Conservation (phyloP, 768 basidiomycete species). For the Rhizopogon roseolus region DNA sequence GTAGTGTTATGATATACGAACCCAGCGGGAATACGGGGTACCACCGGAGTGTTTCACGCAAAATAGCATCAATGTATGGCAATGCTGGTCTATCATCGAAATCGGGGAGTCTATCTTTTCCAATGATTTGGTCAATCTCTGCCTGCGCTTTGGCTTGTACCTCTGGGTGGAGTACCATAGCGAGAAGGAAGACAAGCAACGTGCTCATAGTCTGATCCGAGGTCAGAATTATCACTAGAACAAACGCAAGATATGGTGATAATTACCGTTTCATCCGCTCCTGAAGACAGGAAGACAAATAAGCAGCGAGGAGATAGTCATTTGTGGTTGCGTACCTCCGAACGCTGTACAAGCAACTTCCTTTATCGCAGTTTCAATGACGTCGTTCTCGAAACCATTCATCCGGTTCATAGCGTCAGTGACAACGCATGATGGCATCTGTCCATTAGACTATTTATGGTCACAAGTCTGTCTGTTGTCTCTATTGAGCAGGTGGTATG, state of each 20-base stretch:
- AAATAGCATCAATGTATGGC: slow-evolving; percentile 4
- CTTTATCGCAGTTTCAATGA: neutral
- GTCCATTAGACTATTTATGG: too few species aligned
- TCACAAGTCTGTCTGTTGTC: too few species aligned
- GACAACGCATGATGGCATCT: too few species aligned
- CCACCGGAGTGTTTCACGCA: neutral
- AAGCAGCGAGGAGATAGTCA: neutral
- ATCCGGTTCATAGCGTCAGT: too few species aligned
- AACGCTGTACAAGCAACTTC: slow-evolving; percentile 10
- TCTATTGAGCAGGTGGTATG: neutral
- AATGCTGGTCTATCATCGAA: slow-evolving; percentile 1
- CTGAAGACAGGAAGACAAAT: slow-evolving; percentile 1
- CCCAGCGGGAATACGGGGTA: neutral
- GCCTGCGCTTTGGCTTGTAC: neutral
- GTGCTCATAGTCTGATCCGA: slow-evolving; percentile 6
- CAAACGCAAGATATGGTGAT: neutral
- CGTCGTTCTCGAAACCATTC: too few species aligned
- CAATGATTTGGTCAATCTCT: slow-evolving; percentile 4
- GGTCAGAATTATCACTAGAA: neutral
- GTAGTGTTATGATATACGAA: neutral
- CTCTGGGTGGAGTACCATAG: slow-evolving; percentile 1
- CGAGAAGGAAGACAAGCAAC: slow-evolving; percentile 2
- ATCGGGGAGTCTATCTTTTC: slow-evolving; percentile 1
- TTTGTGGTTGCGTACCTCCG: slow-evolving; percentile 5
- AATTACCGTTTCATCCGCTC: slow-evolving; percentile 14